Percentiles rank a stretch among this genome's conserved stretches.
Evolutionary conservation across 331 rosid species (phyloP).

Genomic region (Pyrus hybrid): DNA sequence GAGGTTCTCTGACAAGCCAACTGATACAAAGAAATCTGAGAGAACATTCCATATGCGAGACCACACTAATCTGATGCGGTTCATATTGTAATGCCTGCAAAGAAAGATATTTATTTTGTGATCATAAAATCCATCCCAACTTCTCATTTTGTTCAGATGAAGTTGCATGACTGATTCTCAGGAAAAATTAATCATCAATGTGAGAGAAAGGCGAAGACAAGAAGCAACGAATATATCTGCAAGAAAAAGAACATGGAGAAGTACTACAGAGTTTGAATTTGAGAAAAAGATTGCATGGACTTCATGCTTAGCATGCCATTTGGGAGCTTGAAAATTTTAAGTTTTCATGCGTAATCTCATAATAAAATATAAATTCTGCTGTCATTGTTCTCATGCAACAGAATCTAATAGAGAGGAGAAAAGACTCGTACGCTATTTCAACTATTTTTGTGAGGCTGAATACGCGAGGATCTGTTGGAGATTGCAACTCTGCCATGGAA

Average conservation of each 20-base stretch:
- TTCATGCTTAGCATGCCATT: neutral
- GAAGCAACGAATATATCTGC: neutral
- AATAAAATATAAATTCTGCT: neutral
- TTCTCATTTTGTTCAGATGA: neutral
- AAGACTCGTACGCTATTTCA: constrained; percentile 85
- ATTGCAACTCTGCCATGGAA: constrained; percentile 89
- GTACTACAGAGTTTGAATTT: neutral
- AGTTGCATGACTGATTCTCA: neutral
- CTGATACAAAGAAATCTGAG: constrained; percentile 95
- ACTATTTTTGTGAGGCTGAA: constrained; percentile 98
- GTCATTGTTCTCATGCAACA: neutral
- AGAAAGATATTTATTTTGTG: constrained; percentile 24
- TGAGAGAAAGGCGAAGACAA: neutral
- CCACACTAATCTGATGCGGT: constrained; percentile 98
- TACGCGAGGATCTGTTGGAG: constrained; percentile 99
- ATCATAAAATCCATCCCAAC: constrained; percentile 6
- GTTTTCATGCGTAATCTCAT: neutral
- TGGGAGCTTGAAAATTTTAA: neutral
- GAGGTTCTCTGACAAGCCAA: constrained; percentile 91
- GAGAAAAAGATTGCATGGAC: neutral
- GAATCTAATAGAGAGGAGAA: neutral
- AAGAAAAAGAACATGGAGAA: neutral
- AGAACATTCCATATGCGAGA: constrained; percentile 99
- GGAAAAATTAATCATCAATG: constrained; percentile 2
- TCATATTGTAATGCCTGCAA: constrained; percentile 99